Evolutionary conservation across 495 filamentous ascomycete genomes (phyloP).

Genomic region (Xylaria palmicola): DNA sequence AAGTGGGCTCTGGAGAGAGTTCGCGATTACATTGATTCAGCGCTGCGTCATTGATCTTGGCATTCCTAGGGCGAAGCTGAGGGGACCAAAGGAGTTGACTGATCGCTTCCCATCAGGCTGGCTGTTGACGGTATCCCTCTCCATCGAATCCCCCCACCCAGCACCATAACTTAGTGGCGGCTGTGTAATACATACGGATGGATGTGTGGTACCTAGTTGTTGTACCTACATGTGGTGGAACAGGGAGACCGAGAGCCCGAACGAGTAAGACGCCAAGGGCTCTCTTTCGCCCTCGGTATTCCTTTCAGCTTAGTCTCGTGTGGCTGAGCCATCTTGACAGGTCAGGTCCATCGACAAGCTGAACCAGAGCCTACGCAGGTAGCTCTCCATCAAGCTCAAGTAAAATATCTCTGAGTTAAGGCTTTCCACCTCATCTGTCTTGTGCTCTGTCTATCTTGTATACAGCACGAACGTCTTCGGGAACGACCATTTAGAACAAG

Average conservation of each 20-base stretch:
- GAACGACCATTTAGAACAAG: neutral
- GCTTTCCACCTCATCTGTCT: neutral
- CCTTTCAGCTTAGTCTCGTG: constrained; percentile 26
- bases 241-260: constrained; percentile 23
- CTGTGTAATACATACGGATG: neutral
- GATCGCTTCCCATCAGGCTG: neutral
- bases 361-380: neutral
- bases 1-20: neutral
- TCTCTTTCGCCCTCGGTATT: constrained; percentile 11
- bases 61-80: neutral
- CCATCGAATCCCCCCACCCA: neutral
- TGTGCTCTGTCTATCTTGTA: neutral
- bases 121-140: neutral
- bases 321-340: constrained; percentile 19
- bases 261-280: constrained; percentile 5
- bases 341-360: constrained; percentile 4
- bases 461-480: neutral
- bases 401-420: neutral
- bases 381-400: neutral
- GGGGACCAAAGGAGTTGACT: neutral
- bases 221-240: neutral
- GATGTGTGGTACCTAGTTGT: neutral
- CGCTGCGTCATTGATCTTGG: neutral
- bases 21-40: neutral
- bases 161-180: neutral